A percentile compares a stretch with the other conserved stretches of the same genome.
These are phyloP conservation scores for Pseudopithomyces maydicus DNA, from an alignment of 2,329 filamentous ascomycete genomes.

Conservation along the genomic window DNA sequence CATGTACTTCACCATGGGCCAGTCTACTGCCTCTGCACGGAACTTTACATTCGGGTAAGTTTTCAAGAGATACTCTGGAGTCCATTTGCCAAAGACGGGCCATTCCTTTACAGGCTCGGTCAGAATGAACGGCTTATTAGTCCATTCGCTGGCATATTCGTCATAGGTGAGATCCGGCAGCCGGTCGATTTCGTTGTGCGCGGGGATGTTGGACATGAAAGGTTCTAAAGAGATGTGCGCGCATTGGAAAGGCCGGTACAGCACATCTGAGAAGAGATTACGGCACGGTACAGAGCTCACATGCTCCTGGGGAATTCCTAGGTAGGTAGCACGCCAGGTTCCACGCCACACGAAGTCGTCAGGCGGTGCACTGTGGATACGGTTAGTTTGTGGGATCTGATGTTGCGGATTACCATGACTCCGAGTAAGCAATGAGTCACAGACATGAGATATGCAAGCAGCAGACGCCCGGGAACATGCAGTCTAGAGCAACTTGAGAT, in stretches of 20 bases:
- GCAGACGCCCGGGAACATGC: not conserved
- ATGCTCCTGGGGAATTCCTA: conserved; percentile 61
- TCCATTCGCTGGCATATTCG: conserved; percentile 78
- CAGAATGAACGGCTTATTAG: conserved; percentile 82
- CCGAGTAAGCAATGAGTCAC: conserved; percentile 16
- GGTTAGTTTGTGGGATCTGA: conserved; percentile 15
- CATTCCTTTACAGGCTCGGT: conserved; percentile 81
- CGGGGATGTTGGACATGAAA: conserved; percentile 74
- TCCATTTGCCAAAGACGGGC: conserved; percentile 79
- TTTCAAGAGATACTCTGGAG: conserved; percentile 67
- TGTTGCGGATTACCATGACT: not conserved
- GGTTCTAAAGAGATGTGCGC: conserved; percentile 72
- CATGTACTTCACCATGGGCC: conserved; percentile 80
- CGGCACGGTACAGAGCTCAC: conserved; percentile 70
- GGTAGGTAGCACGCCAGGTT: conserved; percentile 81
- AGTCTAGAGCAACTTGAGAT: not conserved
- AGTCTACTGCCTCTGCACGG: conserved; percentile 91
- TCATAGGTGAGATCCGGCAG: conserved; percentile 70
- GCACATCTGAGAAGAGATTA: conserved; percentile 84
- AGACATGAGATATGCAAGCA: not conserved
- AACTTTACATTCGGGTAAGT: conserved; percentile 72
- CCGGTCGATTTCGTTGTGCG: conserved; percentile 72
- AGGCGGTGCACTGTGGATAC: conserved; percentile 47
- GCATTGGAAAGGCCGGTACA: conserved; percentile 90
- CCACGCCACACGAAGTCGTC: conserved; percentile 71